These are phyloP conservation scores for Elasticomyces elasticus DNA, from an alignment of 495 filamentous ascomycete species.

Conservation along the genomic window DNA sequence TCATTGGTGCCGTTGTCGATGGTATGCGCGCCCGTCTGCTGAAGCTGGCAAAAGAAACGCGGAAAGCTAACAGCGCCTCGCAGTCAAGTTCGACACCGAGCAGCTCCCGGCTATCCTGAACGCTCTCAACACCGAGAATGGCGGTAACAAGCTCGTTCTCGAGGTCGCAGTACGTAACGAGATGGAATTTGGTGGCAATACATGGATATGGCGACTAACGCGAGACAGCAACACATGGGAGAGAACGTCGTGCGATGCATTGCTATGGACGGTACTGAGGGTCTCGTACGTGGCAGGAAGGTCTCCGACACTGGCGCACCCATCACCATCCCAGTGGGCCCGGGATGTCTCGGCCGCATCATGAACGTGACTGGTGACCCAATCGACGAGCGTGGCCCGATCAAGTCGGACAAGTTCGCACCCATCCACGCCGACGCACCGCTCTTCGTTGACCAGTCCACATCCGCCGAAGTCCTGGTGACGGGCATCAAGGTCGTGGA, in stretches of 20 bases:
- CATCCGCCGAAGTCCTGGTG: slow-evolving; percentile 86
- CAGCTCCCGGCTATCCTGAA: slow-evolving; percentile 96
- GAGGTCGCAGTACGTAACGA: slow-evolving; percentile 78
- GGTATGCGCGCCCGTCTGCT: slow-evolving; percentile 40
- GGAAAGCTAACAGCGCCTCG: slow-evolving; percentile 36
- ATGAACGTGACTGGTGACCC: slow-evolving; percentile 99
- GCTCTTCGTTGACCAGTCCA: slow-evolving; percentile 86
- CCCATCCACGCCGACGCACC: slow-evolving; percentile 95
- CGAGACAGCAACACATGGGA: slow-evolving; percentile 88
- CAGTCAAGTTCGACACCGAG: slow-evolving; percentile 90
- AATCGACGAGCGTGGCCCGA: slow-evolving; percentile 97
- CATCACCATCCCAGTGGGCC: slow-evolving; percentile 95
- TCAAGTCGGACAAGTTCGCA: slow-evolving; percentile 76
- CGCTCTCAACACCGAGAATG: slow-evolving; percentile 82
- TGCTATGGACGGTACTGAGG: slow-evolving; percentile 99
- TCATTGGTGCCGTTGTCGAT: slow-evolving; percentile 67
- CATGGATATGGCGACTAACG: not conserved
- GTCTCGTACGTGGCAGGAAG: slow-evolving; percentile 82
- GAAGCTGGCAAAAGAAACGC: slow-evolving; percentile 14
- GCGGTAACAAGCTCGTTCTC: slow-evolving; percentile 86
- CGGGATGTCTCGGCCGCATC: slow-evolving; percentile 93
- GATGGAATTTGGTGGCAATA: not conserved
- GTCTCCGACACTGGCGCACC: slow-evolving; percentile 84
- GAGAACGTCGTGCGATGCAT: slow-evolving; percentile 98
- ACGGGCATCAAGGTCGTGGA: slow-evolving; percentile 99